Percentiles rank a stretch among this genome's conserved stretches.
phyloP scores from a whole-genome alignment of 805 yeast species.

The Lipomyces orientalis region DNA sequence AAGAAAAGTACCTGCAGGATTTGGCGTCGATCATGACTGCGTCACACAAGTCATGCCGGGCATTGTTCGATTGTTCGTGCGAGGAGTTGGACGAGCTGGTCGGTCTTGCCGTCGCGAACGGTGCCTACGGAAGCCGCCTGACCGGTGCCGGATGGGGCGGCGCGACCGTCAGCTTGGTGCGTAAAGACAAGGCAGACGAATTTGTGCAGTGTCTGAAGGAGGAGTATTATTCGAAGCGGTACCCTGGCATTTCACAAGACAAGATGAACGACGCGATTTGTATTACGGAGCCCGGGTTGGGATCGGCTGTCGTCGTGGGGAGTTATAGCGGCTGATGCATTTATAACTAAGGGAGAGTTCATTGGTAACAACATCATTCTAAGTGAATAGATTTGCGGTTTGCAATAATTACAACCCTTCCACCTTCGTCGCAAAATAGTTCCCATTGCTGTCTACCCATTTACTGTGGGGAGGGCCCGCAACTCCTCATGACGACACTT shows the following conservation, averaged over 20 bases:
- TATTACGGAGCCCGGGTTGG: conserved; percentile 61
- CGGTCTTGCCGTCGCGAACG: conserved; percentile 58
- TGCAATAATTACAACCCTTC: no score
- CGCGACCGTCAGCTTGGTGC: conserved; percentile 67
- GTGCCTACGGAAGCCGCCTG: conserved; percentile 69
- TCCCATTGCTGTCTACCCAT: no score
- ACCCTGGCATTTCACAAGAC: conserved; percentile 55
- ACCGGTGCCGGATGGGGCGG: conserved; percentile 87
- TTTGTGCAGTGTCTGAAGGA: conserved; percentile 54
- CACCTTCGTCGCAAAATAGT: no score
- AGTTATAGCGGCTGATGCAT: not conserved
- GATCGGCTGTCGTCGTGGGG: conserved; percentile 47
- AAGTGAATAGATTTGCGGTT: no score
- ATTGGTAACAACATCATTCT: no score
- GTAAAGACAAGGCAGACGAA: conserved; percentile 46
- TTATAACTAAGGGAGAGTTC: no score
- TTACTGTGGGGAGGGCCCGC: no score
- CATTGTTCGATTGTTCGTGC: conserved; percentile 60
- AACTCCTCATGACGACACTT: no score
- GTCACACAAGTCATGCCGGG: conserved; percentile 60
- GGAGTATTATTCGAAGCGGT: conserved; percentile 57
- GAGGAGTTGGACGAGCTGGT: conserved; percentile 61
- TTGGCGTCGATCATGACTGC: conserved; percentile 65
- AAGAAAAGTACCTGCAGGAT: conserved; percentile 47
- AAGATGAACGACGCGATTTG: conserved; percentile 59